Evolutionary conservation across 495 filamentous ascomycete species (phyloP), one percentile per base, ranked within the genome.

Genomic region (Apodospora peruviana): DNA sequence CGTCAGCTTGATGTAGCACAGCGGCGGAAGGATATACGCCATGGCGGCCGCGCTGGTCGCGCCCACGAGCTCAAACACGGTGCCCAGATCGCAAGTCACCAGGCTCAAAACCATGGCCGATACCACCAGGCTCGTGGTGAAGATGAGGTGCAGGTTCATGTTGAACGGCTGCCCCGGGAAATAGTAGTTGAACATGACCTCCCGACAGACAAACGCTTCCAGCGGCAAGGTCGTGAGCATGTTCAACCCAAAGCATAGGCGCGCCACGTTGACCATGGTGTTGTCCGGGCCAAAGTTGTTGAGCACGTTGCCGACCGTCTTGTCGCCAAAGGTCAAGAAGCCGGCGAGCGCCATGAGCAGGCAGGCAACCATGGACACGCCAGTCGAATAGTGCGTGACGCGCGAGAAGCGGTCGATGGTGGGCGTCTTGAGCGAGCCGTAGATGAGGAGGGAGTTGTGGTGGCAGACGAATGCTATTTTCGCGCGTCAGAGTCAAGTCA

Each of bases 141-240:
- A 87, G 41, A 93, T 80, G 42, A 97, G 60, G 60, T 98, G 93
- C 42, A 90, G 81, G 50, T 84, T 84, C 57, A 88, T 80, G 59
- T 87, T 86, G 66, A 87, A 90, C 0, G 85, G 85, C 53, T 90
- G 84, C 52, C 69, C 69, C 16, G 71, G 87, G 67, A 89, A 96
- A 69, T 83, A 98, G 70, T 95, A 98, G 40, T 87, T 91, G 27
- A 86, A 79, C 86, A 97, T 95, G 36, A 97, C 93, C 64, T 95
- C 91, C 48, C 93, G 82, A 66, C 94, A 97, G 38, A 98, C 93
- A 65, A 98, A 98, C 7, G 89, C 88, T 71, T 98, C 93, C 32
- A 98, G 80, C 2, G 93, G 93, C 38, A 98, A 72, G 2, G 93
- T 98, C 5, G 93, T 97, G 52, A 98, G 81, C 93, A 98, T 98